phyloP scores from a whole-genome alignment of 495 filamentous ascomycete species.

The Annulohypoxylon moriforme region DNA sequence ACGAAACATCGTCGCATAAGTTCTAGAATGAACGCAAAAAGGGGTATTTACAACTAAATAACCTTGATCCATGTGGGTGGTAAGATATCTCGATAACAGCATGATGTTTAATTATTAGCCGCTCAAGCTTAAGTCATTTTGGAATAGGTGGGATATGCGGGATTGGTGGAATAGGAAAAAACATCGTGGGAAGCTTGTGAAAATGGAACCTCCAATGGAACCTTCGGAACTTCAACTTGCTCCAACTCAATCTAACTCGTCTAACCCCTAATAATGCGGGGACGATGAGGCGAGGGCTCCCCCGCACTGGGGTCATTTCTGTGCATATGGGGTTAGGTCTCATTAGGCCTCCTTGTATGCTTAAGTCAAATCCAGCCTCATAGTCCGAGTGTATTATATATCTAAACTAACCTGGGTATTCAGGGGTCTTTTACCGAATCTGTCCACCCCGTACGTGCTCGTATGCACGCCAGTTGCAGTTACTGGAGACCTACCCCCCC shows the following conservation, averaged over 20 bases:
- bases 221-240: slow-evolving; percentile 11
- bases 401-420: slow-evolving; percentile 1
- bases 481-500: slow-evolving; percentile 18
- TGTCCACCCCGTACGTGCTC: slow-evolving; percentile 35
- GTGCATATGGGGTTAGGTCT: slow-evolving; percentile 19
- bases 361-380: slow-evolving; percentile 36
- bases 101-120: slow-evolving; percentile 10
- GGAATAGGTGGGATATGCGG: neutral
- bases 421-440: slow-evolving; percentile 37
- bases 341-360: neutral
- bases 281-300: slow-evolving; percentile 10
- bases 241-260: neutral
- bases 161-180: neutral
- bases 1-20: neutral
- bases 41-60: neutral
- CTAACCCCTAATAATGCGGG: slow-evolving; percentile 35
- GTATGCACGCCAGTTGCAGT: slow-evolving; percentile 29
- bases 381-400: slow-evolving; percentile 34
- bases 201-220: slow-evolving; percentile 26
- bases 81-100: neutral
- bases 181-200: slow-evolving; percentile 4
- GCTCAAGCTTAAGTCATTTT: neutral
- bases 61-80: neutral
- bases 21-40: neutral
- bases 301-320: slow-evolving; percentile 31